Evolutionary conservation across 2,329 filamentous ascomycete genomes (phyloP).

Genomic region (Cryphonectria radicalis): DNA sequence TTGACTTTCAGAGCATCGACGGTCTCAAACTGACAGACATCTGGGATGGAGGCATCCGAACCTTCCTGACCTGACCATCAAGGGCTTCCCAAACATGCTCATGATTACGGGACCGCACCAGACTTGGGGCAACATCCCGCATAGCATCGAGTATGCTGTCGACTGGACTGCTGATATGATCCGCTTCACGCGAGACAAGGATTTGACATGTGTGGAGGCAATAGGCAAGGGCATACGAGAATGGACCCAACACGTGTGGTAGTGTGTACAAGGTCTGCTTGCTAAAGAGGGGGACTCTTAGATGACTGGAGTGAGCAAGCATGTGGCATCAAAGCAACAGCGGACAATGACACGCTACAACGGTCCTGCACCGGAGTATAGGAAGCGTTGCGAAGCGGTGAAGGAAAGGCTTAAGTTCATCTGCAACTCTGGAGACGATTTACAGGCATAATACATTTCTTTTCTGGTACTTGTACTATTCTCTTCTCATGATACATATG

Average conservation of each 20-base stretch:
- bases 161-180: conserved; percentile 44
- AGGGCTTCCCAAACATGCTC: conserved; percentile 44
- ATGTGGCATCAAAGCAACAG: conserved; percentile 50
- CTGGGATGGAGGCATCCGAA: conserved; percentile 24
- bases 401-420: conserved; percentile 31
- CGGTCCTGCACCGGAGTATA: conserved; percentile 49
- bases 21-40: conserved; percentile 16
- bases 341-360: conserved; percentile 52
- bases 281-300: conserved; percentile 55
- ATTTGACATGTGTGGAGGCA: conserved; percentile 44
- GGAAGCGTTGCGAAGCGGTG: conserved; percentile 42
- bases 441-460: not conserved
- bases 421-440: not conserved
- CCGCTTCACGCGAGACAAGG: conserved; percentile 38
- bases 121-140: conserved; percentile 48
- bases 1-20: not conserved
- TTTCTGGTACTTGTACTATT: not conserved
- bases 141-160: conserved; percentile 48
- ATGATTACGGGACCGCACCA: conserved; percentile 47
- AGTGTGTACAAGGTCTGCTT: conserved; percentile 49
- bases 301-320: conserved; percentile 61
- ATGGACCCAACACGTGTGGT: conserved; percentile 55
- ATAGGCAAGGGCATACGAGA: conserved; percentile 43
- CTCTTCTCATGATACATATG: too few relatives aligned
- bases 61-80: conserved; percentile 29